Percentiles rank a stretch among this genome's conserved stretches.
phyloP scores from a whole-genome alignment of 148 eudicot genomes.

The Cornus kousa region DNA sequence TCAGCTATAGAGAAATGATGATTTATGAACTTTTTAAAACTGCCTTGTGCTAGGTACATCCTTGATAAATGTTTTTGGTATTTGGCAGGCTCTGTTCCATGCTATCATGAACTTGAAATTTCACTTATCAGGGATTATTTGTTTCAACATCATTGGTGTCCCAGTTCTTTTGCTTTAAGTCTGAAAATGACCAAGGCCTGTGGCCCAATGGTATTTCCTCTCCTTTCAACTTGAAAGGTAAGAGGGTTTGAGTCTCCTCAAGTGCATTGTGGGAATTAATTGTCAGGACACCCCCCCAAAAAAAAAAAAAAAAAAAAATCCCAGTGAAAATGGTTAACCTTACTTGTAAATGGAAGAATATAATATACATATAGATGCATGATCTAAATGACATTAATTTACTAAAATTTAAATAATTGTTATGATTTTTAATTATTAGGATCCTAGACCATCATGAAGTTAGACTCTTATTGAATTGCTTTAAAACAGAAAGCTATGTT shows the following conservation, averaged over 20 bases:
- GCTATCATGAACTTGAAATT: neutral
- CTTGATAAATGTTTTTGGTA: neutral
- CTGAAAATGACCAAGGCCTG: too few species aligned
- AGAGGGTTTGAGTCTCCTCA: too few species aligned
- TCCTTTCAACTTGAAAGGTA: too few species aligned
- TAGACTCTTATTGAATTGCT: neutral
- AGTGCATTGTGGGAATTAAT: too few species aligned
- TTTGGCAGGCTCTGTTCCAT: neutral
- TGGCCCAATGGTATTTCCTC: too few species aligned
- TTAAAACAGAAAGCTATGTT: neutral
- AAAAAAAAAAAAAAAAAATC: too few species aligned
- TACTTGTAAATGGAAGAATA: neutral
- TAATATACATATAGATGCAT: neutral
- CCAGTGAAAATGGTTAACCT: neutral
- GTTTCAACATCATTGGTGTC: neutral
- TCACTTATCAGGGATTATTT: neutral
- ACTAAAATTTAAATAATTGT: neutral
- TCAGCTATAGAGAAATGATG: neutral
- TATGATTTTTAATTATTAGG: neutral
- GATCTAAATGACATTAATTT: neutral
- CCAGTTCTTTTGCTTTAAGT: neutral
- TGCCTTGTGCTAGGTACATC: neutral
- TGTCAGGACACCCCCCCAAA: too few species aligned
- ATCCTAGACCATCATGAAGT: constrained; percentile 4
- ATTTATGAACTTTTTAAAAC: neutral